Percentiles rank a stretch among this genome's conserved stretches.
Conservation (phyloP, 1,284 basidiomycete genomes). For the Rhodotorula mucilaginosa region DNA sequence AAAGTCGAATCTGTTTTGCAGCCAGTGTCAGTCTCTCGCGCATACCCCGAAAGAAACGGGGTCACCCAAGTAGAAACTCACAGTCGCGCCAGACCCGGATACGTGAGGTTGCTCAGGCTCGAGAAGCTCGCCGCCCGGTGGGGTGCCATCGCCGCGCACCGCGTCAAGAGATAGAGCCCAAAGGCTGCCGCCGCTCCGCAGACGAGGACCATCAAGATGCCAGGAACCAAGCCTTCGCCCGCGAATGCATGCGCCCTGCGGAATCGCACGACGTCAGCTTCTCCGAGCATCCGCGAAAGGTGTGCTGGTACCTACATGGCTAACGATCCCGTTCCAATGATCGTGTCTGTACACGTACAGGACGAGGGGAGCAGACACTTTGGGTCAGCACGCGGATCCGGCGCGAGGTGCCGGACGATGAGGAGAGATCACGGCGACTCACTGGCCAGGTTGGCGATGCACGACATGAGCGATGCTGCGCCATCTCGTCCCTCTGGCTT, state of each 20-base stretch:
- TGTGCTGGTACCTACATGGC: conserved; percentile 22
- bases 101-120: conserved; percentile 77
- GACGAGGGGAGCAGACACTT: no score
- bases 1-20: conserved; percentile 60
- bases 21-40: not conserved
- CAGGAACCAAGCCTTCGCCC: conserved; percentile 56
- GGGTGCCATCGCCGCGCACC: conserved; percentile 78
- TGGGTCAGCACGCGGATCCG: not conserved
- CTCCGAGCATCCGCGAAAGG: no score
- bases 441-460: conserved; percentile 35
- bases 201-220: conserved; percentile 80
- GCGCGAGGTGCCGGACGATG: no score
- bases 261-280: not conserved
- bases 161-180: conserved; percentile 83
- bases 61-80: conserved; percentile 36
- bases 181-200: conserved; percentile 78
- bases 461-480: conserved; percentile 20
- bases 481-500: conserved; percentile 20
- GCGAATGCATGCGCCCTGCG: conserved; percentile 50
- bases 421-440: not conserved
- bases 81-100: conserved; percentile 53
- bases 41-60: not conserved
- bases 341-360: conserved; percentile 14
- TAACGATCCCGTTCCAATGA: conserved; percentile 30
- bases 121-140: conserved; percentile 78